Evolutionary conservation across 2,329 filamentous ascomycete genomes (phyloP), one percentile per base, ranked within the genome.

Genomic region (Cladobotryum protrusum): DNA sequence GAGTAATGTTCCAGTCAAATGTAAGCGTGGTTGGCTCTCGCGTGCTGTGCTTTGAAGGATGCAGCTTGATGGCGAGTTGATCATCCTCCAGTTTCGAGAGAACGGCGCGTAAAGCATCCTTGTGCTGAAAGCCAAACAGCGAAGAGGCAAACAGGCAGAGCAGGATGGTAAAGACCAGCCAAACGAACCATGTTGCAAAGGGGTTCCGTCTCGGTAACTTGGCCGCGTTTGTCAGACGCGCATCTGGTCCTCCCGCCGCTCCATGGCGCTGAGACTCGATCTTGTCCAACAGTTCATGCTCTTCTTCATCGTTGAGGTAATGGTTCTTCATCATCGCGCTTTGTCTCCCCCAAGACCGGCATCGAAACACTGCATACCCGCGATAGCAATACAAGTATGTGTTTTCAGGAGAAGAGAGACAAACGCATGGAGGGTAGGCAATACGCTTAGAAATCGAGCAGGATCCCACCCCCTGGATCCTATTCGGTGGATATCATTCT

Each of bases 1-100:
- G n/a, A 0, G 56, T 59, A 15, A 60, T 43, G 41, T 55, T 56
- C 58, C 58, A 60, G 14, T 55, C 42, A 39, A 60, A 56, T 3
- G 47, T 43, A 6, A 58, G 47, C 2, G 56, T 56, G 15, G 46
- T 50, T 11, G 54, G 49, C 19, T 46, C 39, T 32, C 57, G 49
- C 6, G 41, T 32, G 11, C n/a, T 32, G 43, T 59, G 57, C 24
- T 53, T 40, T 14, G 35, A 44, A 1, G 57, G 57, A 34, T 53
- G 53, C 13, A 59, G 48, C 17, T 36, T 40, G 9, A 59, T 49
- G 11, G 57, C 52, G 9, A 59, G 52, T 48, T 57, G 56, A 32
- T 43, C 17, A 9, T 29, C 32, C 14, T 33, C 29, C 41, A 24
- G 41, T 8, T 24, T 43, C 18, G 19, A 33, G 13, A 43, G 18